Percentiles rank a stretch among this genome's conserved stretches.
Conservation (phyloP, 2,329 filamentous ascomycete genomes). For the Talaromyces sp. region DNA sequence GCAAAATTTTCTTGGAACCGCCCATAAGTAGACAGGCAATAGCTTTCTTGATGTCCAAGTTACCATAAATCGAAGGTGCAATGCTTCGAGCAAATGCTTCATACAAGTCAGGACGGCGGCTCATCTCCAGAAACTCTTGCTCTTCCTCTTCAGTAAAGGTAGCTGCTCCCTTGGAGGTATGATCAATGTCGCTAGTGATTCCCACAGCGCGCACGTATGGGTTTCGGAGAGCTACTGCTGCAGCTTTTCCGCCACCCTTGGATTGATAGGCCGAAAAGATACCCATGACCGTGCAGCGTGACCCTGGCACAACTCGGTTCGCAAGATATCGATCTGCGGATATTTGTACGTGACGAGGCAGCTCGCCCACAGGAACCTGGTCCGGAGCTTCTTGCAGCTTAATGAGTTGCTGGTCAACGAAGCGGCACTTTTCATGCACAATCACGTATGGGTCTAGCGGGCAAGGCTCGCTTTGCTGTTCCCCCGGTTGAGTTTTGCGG, state of each 20-base stretch:
- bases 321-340: conserved; percentile 95
- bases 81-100: conserved; percentile 86
- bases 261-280: conserved; percentile 98
- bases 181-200: conserved; percentile 84
- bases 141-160: conserved; percentile 93
- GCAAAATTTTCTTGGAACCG: conserved; percentile 94
- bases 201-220: conserved; percentile 92
- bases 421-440: conserved; percentile 86
- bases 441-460: conserved; percentile 95
- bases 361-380: conserved; percentile 92
- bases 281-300: conserved; percentile 90
- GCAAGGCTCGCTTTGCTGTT: conserved; percentile 70
- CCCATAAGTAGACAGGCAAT: conserved; percentile 91
- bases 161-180: conserved; percentile 78
- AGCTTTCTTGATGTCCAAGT: conserved; percentile 92
- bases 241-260: conserved; percentile 78
- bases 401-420: conserved; percentile 96
- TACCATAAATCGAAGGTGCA: conserved; percentile 95
- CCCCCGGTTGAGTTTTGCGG: conserved; percentile 56
- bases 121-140: conserved; percentile 91
- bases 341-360: conserved; percentile 90
- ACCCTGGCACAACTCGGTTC: conserved; percentile 92
- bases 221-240: conserved; percentile 90
- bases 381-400: conserved; percentile 97
- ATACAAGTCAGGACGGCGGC: conserved; percentile 87